Evolutionary conservation across 2,329 filamentous ascomycete genomes (phyloP).

Genomic region (Blumeria graminis): DNA sequence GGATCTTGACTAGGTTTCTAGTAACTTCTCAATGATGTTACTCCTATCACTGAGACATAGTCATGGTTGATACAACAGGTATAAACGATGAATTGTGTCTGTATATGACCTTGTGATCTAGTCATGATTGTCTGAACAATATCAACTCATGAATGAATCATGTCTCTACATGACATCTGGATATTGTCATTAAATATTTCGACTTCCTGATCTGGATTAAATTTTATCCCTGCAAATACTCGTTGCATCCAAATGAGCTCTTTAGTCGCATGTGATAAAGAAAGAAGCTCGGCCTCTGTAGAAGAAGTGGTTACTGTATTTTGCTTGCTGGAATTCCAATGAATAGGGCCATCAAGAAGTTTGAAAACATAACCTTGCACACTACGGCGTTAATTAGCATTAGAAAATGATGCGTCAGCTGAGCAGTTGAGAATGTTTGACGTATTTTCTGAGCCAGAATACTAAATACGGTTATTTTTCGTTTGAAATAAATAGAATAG

Average conservation of each 20-base stretch:
- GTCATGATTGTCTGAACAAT: too few relatives aligned
- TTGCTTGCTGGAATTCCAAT: conserved; percentile 1
- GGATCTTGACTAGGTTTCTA: too few relatives aligned
- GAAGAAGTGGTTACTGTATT: background rate
- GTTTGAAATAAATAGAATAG: background rate
- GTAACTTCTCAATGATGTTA: too few relatives aligned
- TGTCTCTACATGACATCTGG: too few relatives aligned
- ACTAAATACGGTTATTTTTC: background rate
- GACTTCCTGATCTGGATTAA: background rate
- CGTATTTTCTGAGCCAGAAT: background rate
- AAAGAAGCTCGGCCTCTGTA: background rate
- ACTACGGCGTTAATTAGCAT: background rate
- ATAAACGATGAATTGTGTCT: too few relatives aligned
- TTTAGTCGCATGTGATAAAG: background rate
- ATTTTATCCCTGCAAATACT: background rate
- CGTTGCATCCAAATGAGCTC: background rate
- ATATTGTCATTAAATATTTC: conserved; percentile 1
- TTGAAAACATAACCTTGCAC: background rate
- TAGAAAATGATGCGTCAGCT: background rate
- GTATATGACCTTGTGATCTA: too few relatives aligned
- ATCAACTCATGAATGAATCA: too few relatives aligned
- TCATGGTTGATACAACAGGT: too few relatives aligned
- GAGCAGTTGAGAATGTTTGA: background rate
- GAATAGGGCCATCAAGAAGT: background rate
- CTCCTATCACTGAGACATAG: too few relatives aligned